phyloP scores from a whole-genome alignment of 225 moss, liverwort and hornwort genomes.

The Sphagnum contortum region DNA sequence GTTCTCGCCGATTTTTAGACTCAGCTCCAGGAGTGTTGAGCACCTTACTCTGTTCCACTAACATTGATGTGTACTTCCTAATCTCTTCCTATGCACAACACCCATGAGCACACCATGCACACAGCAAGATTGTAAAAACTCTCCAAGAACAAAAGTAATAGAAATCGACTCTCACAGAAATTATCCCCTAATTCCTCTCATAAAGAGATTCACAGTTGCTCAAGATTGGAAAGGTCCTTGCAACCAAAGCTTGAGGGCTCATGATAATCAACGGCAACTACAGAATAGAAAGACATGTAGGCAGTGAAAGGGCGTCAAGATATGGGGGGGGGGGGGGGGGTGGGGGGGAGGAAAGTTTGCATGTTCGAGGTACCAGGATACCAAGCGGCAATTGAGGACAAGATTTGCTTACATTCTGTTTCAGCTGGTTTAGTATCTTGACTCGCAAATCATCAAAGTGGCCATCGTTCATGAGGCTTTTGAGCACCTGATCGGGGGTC shows the following conservation, averaged over 20 bases:
- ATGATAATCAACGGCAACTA: background rate
- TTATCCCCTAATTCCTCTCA: background rate
- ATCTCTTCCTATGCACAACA: constrained; percentile 56
- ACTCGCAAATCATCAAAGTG: constrained; percentile 65
- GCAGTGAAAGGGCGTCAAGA: too few relatives aligned
- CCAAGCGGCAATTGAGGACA: too few relatives aligned
- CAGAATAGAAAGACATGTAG: too few relatives aligned
- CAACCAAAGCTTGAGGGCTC: background rate
- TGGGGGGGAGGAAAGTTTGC: too few relatives aligned
- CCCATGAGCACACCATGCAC: background rate
- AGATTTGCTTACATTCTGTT: constrained; percentile 55
- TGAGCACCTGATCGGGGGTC: constrained; percentile 55
- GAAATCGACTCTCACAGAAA: background rate
- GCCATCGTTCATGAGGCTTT: constrained; percentile 73
- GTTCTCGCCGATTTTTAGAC: constrained; percentile 60
- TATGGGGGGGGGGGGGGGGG: too few relatives aligned
- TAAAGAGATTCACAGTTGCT: background rate
- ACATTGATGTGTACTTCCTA: constrained; percentile 45
- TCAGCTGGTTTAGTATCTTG: constrained; percentile 56
- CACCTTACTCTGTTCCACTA: constrained; percentile 63
- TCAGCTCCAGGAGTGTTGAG: constrained; percentile 62
- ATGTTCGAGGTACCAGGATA: too few relatives aligned
- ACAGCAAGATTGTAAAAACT: background rate
- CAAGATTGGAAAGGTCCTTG: background rate
- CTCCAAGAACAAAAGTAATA: too few relatives aligned